Evolutionary conservation across 2,329 filamentous ascomycete species (phyloP), one percentile per base, ranked within the genome.

Genomic region (Seiridium cupressi): DNA sequence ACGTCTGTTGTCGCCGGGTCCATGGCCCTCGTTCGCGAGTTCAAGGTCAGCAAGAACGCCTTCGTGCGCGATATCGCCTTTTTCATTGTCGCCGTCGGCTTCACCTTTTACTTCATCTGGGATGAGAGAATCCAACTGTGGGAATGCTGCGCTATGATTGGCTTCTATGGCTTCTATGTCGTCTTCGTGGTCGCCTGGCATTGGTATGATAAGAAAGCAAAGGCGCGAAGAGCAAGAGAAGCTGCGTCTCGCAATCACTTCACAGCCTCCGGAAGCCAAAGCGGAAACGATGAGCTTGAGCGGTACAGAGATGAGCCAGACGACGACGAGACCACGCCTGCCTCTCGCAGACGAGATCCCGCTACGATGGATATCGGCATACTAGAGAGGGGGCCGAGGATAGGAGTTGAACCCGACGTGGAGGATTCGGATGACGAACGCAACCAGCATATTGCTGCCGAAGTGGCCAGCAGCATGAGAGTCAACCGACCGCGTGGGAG

Each of bases 1-100:
- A 96, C 93, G 1, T 91, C 93, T 1, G 94, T 99, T 18, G 95
- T 99, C 40, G 93, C 94, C 4, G 95, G 95, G 13, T 96, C 93
- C 59, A 99, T 99, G 95, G 95, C 94, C 11, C 77, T 99, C 59
- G 93, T 97, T n/a, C 85, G 92, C 64, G 95, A 97, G 58, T 99
- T 99, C 74, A 90, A 89, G 65, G 95, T 99, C 57, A 91, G 92
- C 57, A 89, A 88, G 68, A 91, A 90, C 74, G 95, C 92, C 42
- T 99, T 98, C 72, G 84, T 97, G 31, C 85, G 95, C 65, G 95
- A 99, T 70, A 90, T 98, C 9, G 84, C 87, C 60, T 99, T 97
- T 78, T 99, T 99, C 73, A 90, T 96, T 60, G 81, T 92, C 10
- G 91, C 95, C 1, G 89, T 95, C 13, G 83, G 84, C 62, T 97